Percentiles rank a stretch among this genome's conserved stretches.
Conservation (phyloP, 805 yeast species). For the Nakazawaea wickerhamii region DNA sequence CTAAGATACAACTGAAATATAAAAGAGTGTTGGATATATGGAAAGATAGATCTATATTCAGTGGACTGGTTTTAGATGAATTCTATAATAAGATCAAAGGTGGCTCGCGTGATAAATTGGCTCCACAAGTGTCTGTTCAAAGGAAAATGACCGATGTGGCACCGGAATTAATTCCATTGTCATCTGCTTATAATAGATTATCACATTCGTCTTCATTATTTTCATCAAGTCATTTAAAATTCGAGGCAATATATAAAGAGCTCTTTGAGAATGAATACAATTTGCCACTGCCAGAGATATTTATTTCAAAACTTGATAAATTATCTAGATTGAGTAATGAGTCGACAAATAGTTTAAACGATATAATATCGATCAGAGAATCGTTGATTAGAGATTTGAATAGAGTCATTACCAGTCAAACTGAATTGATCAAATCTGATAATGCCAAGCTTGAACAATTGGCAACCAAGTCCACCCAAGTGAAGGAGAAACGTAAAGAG, state of each 20-base stretch:
- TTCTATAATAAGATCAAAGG: slow-evolving; percentile 14
- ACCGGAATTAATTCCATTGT: slow-evolving; percentile 22
- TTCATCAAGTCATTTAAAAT: slow-evolving; percentile 17
- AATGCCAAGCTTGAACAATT: slow-evolving; percentile 19
- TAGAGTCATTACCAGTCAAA: slow-evolving; percentile 23
- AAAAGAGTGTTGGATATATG: slow-evolving; percentile 51
- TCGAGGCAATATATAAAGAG: slow-evolving; percentile 20
- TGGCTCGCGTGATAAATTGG: not conserved
- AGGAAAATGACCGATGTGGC: slow-evolving; percentile 16
- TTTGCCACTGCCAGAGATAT: slow-evolving; percentile 26
- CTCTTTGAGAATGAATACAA: slow-evolving; percentile 24
- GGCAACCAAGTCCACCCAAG: slow-evolving; percentile 15
- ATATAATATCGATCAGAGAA: slow-evolving; percentile 18
- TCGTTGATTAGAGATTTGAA: slow-evolving; percentile 21
- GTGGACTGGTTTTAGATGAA: slow-evolving; percentile 17
- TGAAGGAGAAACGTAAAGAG: slow-evolving; percentile 20
- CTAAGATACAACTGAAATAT: slow-evolving; percentile 33
- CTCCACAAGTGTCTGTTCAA: not conserved
- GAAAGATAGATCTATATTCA: slow-evolving; percentile 48
- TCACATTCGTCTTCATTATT: slow-evolving; percentile 19
- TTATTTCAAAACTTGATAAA: slow-evolving; percentile 20
- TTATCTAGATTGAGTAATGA: slow-evolving; percentile 15
- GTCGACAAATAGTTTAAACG: slow-evolving; percentile 14
- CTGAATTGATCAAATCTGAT: slow-evolving; percentile 26
- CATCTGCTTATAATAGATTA: slow-evolving; percentile 19